Base-by-base conservation (phyloP, 371 early-diverging fungal species). In the Chytridium lagenaria region DNA sequence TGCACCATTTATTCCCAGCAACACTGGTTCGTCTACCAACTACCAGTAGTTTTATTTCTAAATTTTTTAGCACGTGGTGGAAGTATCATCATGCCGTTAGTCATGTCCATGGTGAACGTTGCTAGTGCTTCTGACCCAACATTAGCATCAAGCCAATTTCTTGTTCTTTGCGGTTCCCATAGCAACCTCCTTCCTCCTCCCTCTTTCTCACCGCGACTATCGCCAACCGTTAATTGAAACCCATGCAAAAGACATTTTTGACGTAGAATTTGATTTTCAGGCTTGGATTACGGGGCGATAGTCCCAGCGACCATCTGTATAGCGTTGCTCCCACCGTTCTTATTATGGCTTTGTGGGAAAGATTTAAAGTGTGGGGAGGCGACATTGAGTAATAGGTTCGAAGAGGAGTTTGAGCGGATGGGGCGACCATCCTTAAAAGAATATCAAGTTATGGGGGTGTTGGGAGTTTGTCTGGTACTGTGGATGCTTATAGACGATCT, bases 401-500 rank as follows among this genome's bases (percentile, higher is more conserved):
- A 64, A n/a, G 15, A 65, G 36, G 70, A 76, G 51, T 57, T 76
- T 57, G 23, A 64, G 12, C 22, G 2, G 34, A 57, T 80, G 75
- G 81, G 81, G 19, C 44, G 63, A 23, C 15, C 72, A 63, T 74
- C 59, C 31, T 12, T 50, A 44, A 28, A 26, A 15, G 71, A 77
- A 77, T 59, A 79, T 80, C 85, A 85, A 76, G 82, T 92, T 2
- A 84, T 85, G 39, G 59, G 71, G 5, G 84, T 91, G 2, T 77
- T 92, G 23, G 67, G 85, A 1, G 33, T 63, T 0, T 91, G 91
- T 50, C 85, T 94, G 26, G 64, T 75, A 16, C 66, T 91, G 7
- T 94, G 94, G 94, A 83, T 91, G 30, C 85, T 88, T n/a, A 84
- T 87, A 0, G 67, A 81, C 31, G 83, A 83, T 64, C 90, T 90